Evolutionary conservation across 371 early-diverging fungal species (phyloP).

Genomic region (Mucor mucedo): DNA sequence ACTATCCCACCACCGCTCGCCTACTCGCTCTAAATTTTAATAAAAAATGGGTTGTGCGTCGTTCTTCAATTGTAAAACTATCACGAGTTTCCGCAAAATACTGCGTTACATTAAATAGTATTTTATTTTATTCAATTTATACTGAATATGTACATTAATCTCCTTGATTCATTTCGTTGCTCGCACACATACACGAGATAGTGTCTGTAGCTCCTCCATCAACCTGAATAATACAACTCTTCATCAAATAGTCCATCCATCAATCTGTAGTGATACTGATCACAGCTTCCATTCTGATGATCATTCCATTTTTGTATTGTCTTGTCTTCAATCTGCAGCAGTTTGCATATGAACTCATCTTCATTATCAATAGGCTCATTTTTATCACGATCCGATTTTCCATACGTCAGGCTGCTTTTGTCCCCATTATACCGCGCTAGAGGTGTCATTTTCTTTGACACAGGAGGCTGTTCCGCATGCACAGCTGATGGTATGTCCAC

Average conservation of each 20-base stretch:
- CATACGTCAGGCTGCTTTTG: background rate
- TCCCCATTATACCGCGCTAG: conserved; percentile 1
- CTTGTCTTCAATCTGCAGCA: conserved; percentile 14
- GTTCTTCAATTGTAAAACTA: conserved; percentile 2
- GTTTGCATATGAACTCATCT: conserved; percentile 1
- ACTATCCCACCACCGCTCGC: background rate
- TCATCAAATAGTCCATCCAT: background rate
- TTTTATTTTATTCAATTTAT: background rate
- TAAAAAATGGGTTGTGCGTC: background rate
- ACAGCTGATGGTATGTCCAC: no score
- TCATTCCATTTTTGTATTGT: conserved; percentile 3
- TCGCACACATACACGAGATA: no score
- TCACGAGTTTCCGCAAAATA: background rate
- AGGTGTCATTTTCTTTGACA: conserved; percentile 4
- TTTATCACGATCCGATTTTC: conserved; percentile 1
- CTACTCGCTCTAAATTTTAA: background rate
- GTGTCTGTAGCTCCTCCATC: no score
- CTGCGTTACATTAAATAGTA: background rate
- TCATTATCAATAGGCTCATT: background rate
- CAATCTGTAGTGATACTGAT: background rate
- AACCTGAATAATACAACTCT: background rate
- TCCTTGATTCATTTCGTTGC: no score
- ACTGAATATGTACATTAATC: background rate
- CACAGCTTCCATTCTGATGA: background rate
- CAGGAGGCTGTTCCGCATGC: background rate